phyloP scores from a whole-genome alignment of 2,329 filamentous ascomycete species.

The Cladosporium halotolerans region DNA sequence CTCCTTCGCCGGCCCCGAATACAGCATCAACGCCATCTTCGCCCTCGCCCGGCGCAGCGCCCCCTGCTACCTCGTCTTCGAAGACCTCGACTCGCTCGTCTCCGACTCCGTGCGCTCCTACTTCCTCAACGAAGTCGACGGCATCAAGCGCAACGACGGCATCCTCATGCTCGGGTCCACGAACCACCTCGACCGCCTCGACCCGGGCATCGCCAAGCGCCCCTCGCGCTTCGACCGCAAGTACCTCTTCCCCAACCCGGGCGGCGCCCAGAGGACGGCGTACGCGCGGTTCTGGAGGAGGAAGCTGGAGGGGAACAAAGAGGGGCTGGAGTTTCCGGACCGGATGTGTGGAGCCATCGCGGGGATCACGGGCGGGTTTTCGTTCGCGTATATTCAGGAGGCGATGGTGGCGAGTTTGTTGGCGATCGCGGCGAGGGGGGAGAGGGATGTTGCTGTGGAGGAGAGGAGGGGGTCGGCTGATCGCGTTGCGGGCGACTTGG shows the following conservation, averaged over 20 bases:
- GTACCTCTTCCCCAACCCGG: slow-evolving; percentile 57
- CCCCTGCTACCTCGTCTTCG: slow-evolving; percentile 65
- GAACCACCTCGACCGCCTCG: slow-evolving; percentile 54
- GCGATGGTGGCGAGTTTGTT: slow-evolving; percentile 60
- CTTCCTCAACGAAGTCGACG: slow-evolving; percentile 69
- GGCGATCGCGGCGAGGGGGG: slow-evolving; percentile 44
- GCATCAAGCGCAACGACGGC: slow-evolving; percentile 62
- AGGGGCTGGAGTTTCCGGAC: slow-evolving; percentile 55
- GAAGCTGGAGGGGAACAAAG: slow-evolving; percentile 47
- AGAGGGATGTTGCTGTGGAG: not conserved
- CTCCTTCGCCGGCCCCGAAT: slow-evolving; percentile 50
- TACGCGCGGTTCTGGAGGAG: slow-evolving; percentile 61
- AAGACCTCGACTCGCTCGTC: slow-evolving; percentile 64
- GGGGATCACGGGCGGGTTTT: slow-evolving; percentile 57
- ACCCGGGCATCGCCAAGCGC: slow-evolving; percentile 58
- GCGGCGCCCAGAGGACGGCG: slow-evolving; percentile 46
- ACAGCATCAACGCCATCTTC: slow-evolving; percentile 50
- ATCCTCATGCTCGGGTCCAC: slow-evolving; percentile 54
- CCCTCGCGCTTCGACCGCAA: slow-evolving; percentile 63
- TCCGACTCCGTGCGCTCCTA: slow-evolving; percentile 56
- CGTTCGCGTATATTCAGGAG: slow-evolving; percentile 65
- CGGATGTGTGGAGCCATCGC: slow-evolving; percentile 54
- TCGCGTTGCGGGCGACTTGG: too few relatives aligned
- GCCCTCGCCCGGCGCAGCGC: slow-evolving; percentile 54
- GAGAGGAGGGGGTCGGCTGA: slow-evolving; percentile 14